phyloP scores from a whole-genome alignment of 2,329 filamentous ascomycete genomes.

The Hirsutella rhossiliensis region DNA sequence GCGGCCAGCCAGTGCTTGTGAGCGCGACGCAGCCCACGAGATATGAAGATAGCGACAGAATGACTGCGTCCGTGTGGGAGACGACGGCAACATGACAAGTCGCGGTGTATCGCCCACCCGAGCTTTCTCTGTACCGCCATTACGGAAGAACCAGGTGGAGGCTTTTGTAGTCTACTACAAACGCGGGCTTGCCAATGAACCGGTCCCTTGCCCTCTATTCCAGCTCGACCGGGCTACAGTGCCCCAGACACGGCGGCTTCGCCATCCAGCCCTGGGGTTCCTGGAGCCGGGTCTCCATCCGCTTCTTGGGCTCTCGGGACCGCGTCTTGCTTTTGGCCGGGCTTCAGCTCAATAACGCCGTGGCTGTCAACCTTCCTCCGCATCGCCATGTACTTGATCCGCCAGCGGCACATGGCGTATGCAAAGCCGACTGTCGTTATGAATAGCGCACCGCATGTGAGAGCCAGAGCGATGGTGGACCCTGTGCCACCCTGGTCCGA shows the following conservation, averaged over 20 bases:
- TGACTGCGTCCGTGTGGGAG: too few species aligned
- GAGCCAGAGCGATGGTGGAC: neutral
- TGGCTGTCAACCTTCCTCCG: neutral
- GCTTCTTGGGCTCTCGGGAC: neutral
- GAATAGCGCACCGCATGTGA: slow-evolving; percentile 2
- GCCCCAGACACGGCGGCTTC: neutral
- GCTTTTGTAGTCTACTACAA: too few species aligned
- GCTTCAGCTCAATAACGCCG: neutral
- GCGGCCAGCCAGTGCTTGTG: too few species aligned
- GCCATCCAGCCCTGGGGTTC: neutral
- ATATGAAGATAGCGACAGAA: too few species aligned
- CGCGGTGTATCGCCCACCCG: too few species aligned
- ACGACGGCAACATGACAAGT: too few species aligned
- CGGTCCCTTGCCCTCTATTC: too few species aligned
- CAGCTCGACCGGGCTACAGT: neutral
- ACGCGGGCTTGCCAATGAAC: too few species aligned
- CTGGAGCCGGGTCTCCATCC: neutral
- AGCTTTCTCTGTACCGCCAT: too few species aligned
- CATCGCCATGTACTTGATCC: neutral
- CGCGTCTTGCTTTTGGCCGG: neutral
- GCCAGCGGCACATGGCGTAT: slow-evolving; percentile 1
- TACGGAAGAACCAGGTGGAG: too few species aligned
- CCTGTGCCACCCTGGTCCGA: neutral
- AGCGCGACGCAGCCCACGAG: too few species aligned
- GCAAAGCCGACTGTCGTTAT: neutral